Evolutionary conservation across 768 basidiomycete species (phyloP).

Genomic region (Megacollybia marginata): DNA sequence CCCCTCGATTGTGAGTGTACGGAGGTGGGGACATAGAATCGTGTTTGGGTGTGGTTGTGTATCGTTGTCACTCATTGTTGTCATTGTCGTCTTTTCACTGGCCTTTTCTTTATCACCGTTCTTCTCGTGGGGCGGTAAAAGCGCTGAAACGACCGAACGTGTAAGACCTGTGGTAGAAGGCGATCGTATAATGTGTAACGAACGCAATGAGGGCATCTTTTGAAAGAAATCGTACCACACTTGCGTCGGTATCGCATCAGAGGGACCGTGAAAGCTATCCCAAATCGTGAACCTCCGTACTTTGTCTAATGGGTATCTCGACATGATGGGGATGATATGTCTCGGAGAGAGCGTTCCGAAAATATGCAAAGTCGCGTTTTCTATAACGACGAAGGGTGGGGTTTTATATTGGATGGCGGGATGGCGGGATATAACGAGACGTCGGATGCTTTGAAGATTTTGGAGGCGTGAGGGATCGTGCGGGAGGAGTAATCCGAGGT

Average conservation of each 20-base stretch:
- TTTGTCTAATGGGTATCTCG: neutral
- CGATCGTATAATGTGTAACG: neutral
- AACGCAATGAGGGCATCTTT: neutral
- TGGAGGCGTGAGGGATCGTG: neutral
- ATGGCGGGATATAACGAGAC: slow-evolving; percentile 2
- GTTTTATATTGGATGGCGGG: neutral
- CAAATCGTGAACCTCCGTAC: slow-evolving; percentile 1
- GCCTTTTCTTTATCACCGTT: neutral
- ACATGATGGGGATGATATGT: neutral
- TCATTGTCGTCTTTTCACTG: neutral
- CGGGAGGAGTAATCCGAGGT: slow-evolving; percentile 1
- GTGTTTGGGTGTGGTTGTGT: neutral
- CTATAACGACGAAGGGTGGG: slow-evolving; percentile 3
- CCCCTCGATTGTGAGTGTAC: neutral
- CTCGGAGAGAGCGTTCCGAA: slow-evolving; percentile 3
- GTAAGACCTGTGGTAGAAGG: neutral
- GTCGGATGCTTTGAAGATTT: neutral
- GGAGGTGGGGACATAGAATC: neutral
- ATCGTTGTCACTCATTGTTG: too few relatives aligned
- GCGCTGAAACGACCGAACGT: neutral
- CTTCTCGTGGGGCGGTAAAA: neutral
- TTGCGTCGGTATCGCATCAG: neutral
- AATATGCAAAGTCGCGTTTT: slow-evolving; percentile 1
- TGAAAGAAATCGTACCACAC: slow-evolving; percentile 3
- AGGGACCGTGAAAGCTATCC: neutral